Base-by-base conservation (phyloP, 2,329 filamentous ascomycete genomes). In the Aphanocladium album region DNA sequence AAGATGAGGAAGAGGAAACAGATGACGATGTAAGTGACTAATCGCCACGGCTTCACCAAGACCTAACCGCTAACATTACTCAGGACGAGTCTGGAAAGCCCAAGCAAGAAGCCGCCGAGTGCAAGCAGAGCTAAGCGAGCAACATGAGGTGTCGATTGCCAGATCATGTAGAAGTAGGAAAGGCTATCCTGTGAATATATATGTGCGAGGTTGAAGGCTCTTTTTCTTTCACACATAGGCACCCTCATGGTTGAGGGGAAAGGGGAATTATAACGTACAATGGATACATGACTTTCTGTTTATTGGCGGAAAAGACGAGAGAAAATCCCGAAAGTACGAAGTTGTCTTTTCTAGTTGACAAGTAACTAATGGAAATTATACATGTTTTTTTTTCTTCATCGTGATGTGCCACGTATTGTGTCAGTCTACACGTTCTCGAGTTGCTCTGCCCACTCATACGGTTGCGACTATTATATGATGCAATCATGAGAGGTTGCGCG, bases 41-140 rank as follows among this genome's bases (percentile, higher is more conserved):
- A 17, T n/a, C 17, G 11, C 12, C n/a, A 23, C 12, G n/a, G 11
- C 16, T 30, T 30, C 5, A 30, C 30, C 5, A 5, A 5, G 30
- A 30, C 6, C 39, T 23, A 21, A 39, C 4, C 33, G 50, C 56
- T 45, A 64, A 60, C 5, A 9, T 37, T 37, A 65, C 60, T 11
- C 68, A 96, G 91, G 90, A 96, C 72, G 91, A 93, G 73, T 86
- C 86, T 66, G 88, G 89, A 68, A 96, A 93, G 83, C 91, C 92
- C 62, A 96, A 96, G 83, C 91, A 95, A 79, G 91, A 96, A 79
- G 88, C 91, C 67, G 90, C 92, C 67, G 92, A 96, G 81, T 96
- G 92, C 87, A 96, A 96, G 84, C 91, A 96, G 80, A 96, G 90
- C 80, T 96, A 85, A 83, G 63, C 27, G 37, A 59, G 23, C 47